Evolutionary conservation across 78 protist species (phyloP).

Genomic region (Dictyostelium intermedium): DNA sequence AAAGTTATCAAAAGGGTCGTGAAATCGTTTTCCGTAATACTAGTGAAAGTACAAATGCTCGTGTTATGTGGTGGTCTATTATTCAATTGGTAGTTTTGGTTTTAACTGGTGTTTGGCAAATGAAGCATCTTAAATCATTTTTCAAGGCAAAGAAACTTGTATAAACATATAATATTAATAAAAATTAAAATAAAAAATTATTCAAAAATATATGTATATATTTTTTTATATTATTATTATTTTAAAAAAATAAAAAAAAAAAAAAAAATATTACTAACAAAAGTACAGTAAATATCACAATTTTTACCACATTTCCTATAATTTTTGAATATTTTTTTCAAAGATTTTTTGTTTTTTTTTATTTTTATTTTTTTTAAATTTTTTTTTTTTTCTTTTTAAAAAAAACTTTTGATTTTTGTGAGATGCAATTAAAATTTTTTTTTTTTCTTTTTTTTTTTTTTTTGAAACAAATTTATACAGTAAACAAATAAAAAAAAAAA

Average conservation of each 20-base stretch:
- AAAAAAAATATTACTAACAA: too few species aligned
- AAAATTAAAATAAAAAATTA: too few species aligned
- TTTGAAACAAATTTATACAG: not conserved
- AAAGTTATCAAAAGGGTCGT: constrained; percentile 76
- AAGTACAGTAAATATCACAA: too few species aligned
- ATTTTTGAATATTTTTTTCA: not conserved
- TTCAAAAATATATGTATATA: too few species aligned
- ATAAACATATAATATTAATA: constrained; percentile 5
- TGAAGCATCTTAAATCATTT: constrained; percentile 73
- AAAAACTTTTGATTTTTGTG: too few species aligned
- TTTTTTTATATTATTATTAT: too few species aligned
- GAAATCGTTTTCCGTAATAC: constrained; percentile 79
- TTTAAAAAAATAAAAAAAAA: too few species aligned
- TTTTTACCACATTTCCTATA: not conserved
- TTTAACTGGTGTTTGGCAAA: constrained; percentile 79
- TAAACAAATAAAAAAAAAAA: not conserved
- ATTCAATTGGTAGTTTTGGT: constrained; percentile 54
- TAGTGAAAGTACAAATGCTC: constrained; percentile 58
- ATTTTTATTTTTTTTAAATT: too few species aligned
- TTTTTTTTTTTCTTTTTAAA: too few species aligned
- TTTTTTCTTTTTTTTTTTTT: too few species aligned
- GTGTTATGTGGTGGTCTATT: constrained; percentile 84
- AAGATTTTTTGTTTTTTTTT: not conserved
- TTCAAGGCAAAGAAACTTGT: constrained; percentile 70
- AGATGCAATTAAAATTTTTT: too few species aligned